Evolutionary conservation across 2,329 filamentous ascomycete genomes (phyloP).

Genomic region (Alternaria gansuensis): DNA sequence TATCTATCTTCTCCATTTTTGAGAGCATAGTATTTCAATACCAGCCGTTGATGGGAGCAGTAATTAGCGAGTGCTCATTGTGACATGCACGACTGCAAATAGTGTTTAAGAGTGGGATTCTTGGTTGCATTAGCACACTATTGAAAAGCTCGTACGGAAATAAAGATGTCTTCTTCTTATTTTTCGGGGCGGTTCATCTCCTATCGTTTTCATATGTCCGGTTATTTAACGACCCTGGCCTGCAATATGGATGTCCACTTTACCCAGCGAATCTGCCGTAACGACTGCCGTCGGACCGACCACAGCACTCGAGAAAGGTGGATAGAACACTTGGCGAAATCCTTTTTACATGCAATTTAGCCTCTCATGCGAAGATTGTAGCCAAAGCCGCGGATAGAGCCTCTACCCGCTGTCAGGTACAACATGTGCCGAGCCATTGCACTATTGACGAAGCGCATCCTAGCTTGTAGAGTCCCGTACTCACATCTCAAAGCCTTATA

Average conservation of each 20-base stretch:
- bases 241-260: constrained; percentile 13
- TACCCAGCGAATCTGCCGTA: constrained; percentile 9
- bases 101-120: neutral
- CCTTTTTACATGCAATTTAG: constrained; percentile 8
- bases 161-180: neutral
- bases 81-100: neutral
- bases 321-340: constrained; percentile 7
- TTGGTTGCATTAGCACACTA: neutral
- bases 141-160: neutral
- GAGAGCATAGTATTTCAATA: neutral
- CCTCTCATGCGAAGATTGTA: constrained; percentile 14
- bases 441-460: neutral
- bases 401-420: constrained; percentile 19
- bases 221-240: constrained; percentile 13
- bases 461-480: neutral
- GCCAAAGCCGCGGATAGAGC: constrained; percentile 6
- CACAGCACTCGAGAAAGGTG: neutral
- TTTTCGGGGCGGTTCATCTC: neutral
- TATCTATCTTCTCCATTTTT: neutral
- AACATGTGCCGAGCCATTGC: constrained; percentile 6
- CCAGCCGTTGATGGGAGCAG: neutral
- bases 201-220: constrained; percentile 10
- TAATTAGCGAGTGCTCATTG: neutral
- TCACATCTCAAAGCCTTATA: neutral
- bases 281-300: constrained; percentile 9